Evolutionary conservation across 192 early-diverging fungal species (phyloP), one percentile per base, ranked within the genome.

Genomic region (Endogone sp.): DNA sequence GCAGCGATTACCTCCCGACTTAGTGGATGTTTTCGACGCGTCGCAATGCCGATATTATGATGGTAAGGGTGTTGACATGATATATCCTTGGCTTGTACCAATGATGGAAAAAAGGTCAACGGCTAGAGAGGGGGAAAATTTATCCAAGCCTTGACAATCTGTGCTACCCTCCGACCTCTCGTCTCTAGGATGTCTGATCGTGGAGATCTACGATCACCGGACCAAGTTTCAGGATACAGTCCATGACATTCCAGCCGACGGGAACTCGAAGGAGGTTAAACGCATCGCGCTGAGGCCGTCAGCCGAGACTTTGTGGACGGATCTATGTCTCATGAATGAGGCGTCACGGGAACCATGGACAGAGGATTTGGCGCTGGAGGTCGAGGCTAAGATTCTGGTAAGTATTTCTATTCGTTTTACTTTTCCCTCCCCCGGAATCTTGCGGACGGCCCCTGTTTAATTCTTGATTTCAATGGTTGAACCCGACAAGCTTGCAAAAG

Each of bases 151-250:
- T 64, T 71, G 4, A 23, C 3, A 29, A 24, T 0, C 30, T 54
- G 44, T 30, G 16, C 78, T 68, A 25, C 80, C 70, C 61, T 77
- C n/a, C n/a, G n/a, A n/a, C n/a, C n/a, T n/a, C n/a, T n/a, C n/a
- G n/a, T n/a, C 63, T 56, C 72, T 81, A 74, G 89, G 89, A 0
- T 82, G 85, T 59, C 74, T 91, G n/a, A 88, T 91, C 68, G 88
- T 86, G 29, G 86, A 91, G 63, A 80, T 91, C 8, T 82, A 83
- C 28, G 90, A 91, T 74, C 86, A 89, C 70, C 86, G 90, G 27
- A 67, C 30, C 27, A 67, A 29, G 22, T 1, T 56, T 64, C 70
- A 67, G 26, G 55, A 29, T 44, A 26, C 60, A 24, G 25, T 16
- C 61, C 26, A 13, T 9, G 23, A 23, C n/a, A 27, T 22, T 62